Conservation (phyloP, 2,329 filamentous ascomycete genomes). For the Sarocladium strictum region DNA sequence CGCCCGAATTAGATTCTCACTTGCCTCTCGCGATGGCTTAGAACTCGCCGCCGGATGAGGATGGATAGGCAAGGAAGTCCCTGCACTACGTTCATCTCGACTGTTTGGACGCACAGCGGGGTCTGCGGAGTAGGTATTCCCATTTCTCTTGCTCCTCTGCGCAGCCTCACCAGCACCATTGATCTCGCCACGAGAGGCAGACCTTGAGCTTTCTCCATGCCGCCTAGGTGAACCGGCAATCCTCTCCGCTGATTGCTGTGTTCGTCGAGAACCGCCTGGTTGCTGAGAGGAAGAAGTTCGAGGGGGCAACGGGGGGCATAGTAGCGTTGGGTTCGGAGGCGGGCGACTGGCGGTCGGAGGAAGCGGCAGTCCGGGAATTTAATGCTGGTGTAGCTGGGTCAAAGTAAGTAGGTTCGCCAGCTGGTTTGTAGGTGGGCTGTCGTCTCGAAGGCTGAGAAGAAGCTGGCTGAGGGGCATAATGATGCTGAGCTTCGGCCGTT, state of each 20-base stretch:
- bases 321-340: slow-evolving; percentile 48
- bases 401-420: slow-evolving; percentile 38
- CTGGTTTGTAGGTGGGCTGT: slow-evolving; percentile 45
- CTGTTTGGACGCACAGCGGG: slow-evolving; percentile 31
- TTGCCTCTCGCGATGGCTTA: slow-evolving; percentile 66
- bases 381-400: slow-evolving; percentile 30
- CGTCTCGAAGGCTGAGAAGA: slow-evolving; percentile 46
- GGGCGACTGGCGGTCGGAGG: slow-evolving; percentile 22
- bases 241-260: slow-evolving; percentile 39
- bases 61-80: slow-evolving; percentile 39
- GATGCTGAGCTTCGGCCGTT: slow-evolving; percentile 37
- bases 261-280: slow-evolving; percentile 36
- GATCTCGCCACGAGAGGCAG: slow-evolving; percentile 26
- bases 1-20: slow-evolving; percentile 71
- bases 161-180: slow-evolving; percentile 20
- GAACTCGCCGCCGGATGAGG: slow-evolving; percentile 37
- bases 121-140: slow-evolving; percentile 26
- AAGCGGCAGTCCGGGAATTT: not conserved
- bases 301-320: slow-evolving; percentile 68
- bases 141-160: slow-evolving; percentile 24
- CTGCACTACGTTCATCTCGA: slow-evolving; percentile 31
- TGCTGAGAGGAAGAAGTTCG: slow-evolving; percentile 69
- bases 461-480: slow-evolving; percentile 48
- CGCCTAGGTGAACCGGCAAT: slow-evolving; percentile 35
- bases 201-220: slow-evolving; percentile 29